Conservation (phyloP, 371 early-diverging fungal genomes). For the Entomophthora muscae region DNA sequence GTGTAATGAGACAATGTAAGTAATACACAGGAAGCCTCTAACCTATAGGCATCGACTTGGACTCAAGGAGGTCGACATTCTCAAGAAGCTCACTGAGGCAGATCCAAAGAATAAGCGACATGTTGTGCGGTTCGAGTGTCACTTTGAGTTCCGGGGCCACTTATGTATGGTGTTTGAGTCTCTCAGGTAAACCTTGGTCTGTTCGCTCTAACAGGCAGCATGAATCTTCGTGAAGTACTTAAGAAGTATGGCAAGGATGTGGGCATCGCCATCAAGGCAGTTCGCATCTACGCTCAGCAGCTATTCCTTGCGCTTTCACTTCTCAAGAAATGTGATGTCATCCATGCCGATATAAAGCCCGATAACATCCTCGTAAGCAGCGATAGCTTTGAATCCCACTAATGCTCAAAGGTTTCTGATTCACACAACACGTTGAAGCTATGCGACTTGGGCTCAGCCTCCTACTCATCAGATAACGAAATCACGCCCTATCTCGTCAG, state of each 20-base stretch:
- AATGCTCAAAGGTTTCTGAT: constrained; percentile 27
- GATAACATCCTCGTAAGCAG: constrained; percentile 77
- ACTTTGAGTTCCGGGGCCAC: constrained; percentile 82
- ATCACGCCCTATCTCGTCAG: constrained; percentile 92
- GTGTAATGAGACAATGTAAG: constrained; percentile 82
- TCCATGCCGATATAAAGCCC: constrained; percentile 98
- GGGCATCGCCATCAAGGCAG: constrained; percentile 82
- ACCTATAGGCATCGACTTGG: constrained; percentile 72
- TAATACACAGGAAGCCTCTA: too few relatives aligned
- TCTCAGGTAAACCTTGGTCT: constrained; percentile 25
- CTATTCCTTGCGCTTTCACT: constrained; percentile 71
- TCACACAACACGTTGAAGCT: constrained; percentile 64
- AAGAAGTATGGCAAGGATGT: constrained; percentile 86
- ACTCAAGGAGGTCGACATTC: constrained; percentile 70
- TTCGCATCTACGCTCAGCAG: constrained; percentile 81
- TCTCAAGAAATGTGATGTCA: constrained; percentile 55
- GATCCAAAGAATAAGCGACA: constrained; percentile 81
- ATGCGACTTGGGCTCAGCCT: constrained; percentile 88
- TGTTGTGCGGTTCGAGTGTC: constrained; percentile 56
- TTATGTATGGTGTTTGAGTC: constrained; percentile 90
- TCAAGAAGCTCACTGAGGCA: constrained; percentile 57
- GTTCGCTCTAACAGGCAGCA: constrained; percentile 23
- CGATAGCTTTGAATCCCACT: neutral
- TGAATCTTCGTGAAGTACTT: constrained; percentile 82
- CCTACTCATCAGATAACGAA: constrained; percentile 66